Conservation (phyloP, 73 alveolate genomes). For the Effrenium voratum region DNA sequence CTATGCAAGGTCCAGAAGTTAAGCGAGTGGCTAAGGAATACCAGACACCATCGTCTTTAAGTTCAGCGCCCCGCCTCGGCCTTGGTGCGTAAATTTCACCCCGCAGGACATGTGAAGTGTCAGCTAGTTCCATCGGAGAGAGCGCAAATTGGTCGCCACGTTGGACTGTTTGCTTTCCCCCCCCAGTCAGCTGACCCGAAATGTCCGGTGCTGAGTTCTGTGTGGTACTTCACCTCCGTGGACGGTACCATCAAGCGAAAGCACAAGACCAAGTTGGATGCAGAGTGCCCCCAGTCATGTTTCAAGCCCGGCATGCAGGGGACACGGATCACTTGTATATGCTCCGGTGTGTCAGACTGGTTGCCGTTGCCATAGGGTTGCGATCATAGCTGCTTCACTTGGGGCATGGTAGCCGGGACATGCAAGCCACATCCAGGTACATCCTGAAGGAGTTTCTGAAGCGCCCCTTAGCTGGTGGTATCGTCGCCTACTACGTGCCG, state of each 20-base stretch:
- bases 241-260: constrained; percentile 89
- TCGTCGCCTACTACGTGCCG: constrained; percentile 54
- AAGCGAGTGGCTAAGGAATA: constrained; percentile 56
- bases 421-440: no score
- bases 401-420: no score
- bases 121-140: no score
- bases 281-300: constrained; percentile 34
- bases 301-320: no score
- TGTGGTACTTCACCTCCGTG: constrained; percentile 84
- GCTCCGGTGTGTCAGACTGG: no score
- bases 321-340: no score
- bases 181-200: not conserved
- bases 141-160: no score
- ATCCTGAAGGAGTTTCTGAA: constrained; percentile 54
- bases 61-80: constrained; percentile 84
- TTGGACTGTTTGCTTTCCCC: no score
- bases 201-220: not conserved
- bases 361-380: no score
- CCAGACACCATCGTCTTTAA: constrained; percentile 92
- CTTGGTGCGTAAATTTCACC: not conserved
- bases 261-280: constrained; percentile 79
- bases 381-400: no score
- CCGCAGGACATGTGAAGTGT: not conserved
- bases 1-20: no score
- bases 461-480: constrained; percentile 67